phyloP scores from a whole-genome alignment of 371 early-diverging fungal species.

The Coemansia sp. region DNA sequence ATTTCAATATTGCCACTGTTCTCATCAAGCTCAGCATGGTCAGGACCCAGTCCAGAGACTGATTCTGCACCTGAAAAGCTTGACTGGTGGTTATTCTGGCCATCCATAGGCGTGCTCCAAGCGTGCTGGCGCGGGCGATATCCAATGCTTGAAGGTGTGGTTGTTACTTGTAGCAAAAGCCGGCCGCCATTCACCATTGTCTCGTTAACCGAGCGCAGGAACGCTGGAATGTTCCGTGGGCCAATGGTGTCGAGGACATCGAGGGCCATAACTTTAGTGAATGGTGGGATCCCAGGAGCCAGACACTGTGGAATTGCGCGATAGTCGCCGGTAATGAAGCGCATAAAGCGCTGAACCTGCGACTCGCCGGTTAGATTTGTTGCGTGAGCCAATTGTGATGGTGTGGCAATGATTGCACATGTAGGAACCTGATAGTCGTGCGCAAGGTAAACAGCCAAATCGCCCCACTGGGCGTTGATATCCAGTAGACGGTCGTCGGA shows the following conservation, averaged over 20 bases:
- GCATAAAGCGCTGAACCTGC: conserved; percentile 44
- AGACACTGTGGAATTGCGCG: conserved; percentile 37
- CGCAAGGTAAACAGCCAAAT: conserved; percentile 43
- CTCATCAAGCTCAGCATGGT: neutral
- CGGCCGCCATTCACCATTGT: conserved; percentile 31
- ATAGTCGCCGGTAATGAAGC: conserved; percentile 47
- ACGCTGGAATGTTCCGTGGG: conserved; percentile 24
- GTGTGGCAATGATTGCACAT: conserved; percentile 40
- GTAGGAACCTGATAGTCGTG: conserved; percentile 46
- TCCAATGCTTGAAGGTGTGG: conserved; percentile 47
- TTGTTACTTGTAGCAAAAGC: conserved; percentile 41
- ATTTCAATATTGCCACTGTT: neutral
- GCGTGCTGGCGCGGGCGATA: conserved; percentile 6
- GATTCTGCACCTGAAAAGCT: neutral
- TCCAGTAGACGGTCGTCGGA: conserved; percentile 47
- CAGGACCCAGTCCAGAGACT: neutral
- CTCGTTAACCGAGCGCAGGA: conserved; percentile 27
- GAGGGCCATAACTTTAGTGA: conserved; percentile 45
- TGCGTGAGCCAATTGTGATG: conserved; percentile 49
- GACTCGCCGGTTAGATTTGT: conserved; percentile 45
- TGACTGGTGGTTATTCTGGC: conserved; percentile 6
- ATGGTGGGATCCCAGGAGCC: conserved; percentile 37
- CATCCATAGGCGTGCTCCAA: too few species aligned
- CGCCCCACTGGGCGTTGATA: conserved; percentile 47
- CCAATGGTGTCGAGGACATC: conserved; percentile 44